Base-by-base conservation (phyloP, 2,329 filamentous ascomycete species). In the Sarocladiaceae sp. region DNA sequence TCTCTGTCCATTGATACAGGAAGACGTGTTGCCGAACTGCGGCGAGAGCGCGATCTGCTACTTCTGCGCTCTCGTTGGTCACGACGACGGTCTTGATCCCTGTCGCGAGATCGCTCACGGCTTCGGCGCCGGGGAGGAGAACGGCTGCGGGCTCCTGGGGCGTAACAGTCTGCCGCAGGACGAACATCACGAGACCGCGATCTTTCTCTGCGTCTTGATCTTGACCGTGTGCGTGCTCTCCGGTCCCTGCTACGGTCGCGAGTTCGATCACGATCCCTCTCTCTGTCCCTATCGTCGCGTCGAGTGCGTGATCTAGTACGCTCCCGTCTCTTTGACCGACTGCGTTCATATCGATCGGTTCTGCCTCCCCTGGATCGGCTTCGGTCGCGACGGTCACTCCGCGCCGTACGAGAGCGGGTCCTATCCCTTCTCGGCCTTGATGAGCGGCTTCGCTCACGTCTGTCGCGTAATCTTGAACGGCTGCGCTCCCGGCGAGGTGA, bases 1-100 rank as follows among this genome's bases (percentile, higher is more conserved):
- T 75, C 71, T 47, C 75, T 75, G 53, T 70, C 75, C 18, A 72
- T 64, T 2, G 31, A 36, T 10, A 36, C 29, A 26, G 39, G 33
- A 2, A 35, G 47, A 11, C 33, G n/a, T 11, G 31, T 28, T 17
- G 26, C 20, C 12, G 53, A 54, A 23, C 64, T 65, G 3, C 73
- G 72, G 25, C 73, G 73, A 22, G 77, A 77, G 18, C 73, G 71
- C 56, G 73, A 77, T 52, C 64, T 68, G 10, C 58, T 57, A 11
- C 58, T 59, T 20, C 62, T 60, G 31, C 57, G n/a, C n/a, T n/a
- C n/a, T n/a, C n/a, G 59, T 20, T 62, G 61, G 31, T 65, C 62
- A 6, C 39, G 37, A 22, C 48, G 56, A 10, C 53, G 40, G 28
- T 52, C 52, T 7, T 53, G 26, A 1, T 61, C 62, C n/a, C 59